Evolutionary conservation across 1,284 basidiomycete species (phyloP), one percentile per base, ranked within the genome.

Genomic region (Lignosus rhinocerotis): DNA sequence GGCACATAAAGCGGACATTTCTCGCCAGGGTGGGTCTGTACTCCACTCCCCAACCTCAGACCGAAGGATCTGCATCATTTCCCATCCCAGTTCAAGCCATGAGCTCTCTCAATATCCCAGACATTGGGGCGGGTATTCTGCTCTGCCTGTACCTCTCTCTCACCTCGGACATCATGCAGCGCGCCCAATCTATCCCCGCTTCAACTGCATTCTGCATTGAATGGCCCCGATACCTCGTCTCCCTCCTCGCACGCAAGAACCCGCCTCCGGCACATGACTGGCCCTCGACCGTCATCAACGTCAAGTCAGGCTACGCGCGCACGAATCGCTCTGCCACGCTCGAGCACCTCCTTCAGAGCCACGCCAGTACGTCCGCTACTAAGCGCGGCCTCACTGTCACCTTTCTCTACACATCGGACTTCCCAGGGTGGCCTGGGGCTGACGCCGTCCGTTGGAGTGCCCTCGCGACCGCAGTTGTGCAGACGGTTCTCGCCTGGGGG

Each of bases 401-500:
- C 16, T 56, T 62, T 38, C 48, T 62, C 41, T 51, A 56, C 51
- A 62, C 60, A 2, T 59, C 56, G 6, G n/a, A 51, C 19, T 41
- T 45, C n/a, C 56, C 57, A 1, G 51, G 60, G 4, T 9, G 6
- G n/a, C 43, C 19, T 11, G 30, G 11, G 9, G 14, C 21, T 10
- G 52, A 57, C 45, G 36, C 12, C 3, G 42, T 62, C 11, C 39
- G 41, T n/a, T 39, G 42, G 38, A 31, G 48, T 10, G 56, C 49
- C 6, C 17, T 45, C 19, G 44, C 50, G 32, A 47, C 47, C 21
- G 30, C 16, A n/a, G 10, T 60, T 14, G 10, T 62, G 11, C 71
- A 73, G 49, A 46, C 70, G 34, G 56, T 46, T 16, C 62, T 69
- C 30, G 60, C 70, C 11, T 53, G 53, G 41, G 61, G 70, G 10